phyloP scores from a whole-genome alignment of 2,329 filamentous ascomycete species.

The Biscogniauxia sp. region DNA sequence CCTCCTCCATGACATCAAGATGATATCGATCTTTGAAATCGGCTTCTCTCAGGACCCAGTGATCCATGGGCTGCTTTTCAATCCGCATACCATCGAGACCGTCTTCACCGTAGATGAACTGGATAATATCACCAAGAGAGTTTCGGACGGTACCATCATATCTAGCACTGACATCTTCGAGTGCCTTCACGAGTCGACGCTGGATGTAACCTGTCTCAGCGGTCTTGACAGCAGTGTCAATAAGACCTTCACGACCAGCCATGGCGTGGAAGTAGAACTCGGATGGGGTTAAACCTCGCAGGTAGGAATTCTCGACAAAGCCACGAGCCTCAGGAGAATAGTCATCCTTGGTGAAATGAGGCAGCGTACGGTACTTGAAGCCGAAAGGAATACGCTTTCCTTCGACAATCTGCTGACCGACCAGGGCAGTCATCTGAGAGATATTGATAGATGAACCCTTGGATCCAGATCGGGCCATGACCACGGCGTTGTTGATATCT shows the following conservation, averaged over 20 bases:
- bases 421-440: slow-evolving; percentile 97
- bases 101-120: slow-evolving; percentile 97
- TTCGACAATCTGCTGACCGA: slow-evolving; percentile 97
- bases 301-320: slow-evolving; percentile 98
- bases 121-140: slow-evolving; percentile 91
- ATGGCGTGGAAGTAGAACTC: slow-evolving; percentile 99
- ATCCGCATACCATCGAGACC: slow-evolving; percentile 91
- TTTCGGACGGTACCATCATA: slow-evolving; percentile 98
- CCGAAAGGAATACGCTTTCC: slow-evolving; percentile 98
- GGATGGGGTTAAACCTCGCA: slow-evolving; percentile 88
- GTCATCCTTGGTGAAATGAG: slow-evolving; percentile 98
- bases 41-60: slow-evolving; percentile 74
- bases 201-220: slow-evolving; percentile 99
- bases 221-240: slow-evolving; percentile 98
- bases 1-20: slow-evolving; percentile 77
- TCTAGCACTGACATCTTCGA: slow-evolving; percentile 96
- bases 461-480: slow-evolving; percentile 94
- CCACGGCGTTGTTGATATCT: slow-evolving; percentile 92
- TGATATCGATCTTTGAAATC: slow-evolving; percentile 80
- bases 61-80: slow-evolving; percentile 87
- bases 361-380: slow-evolving; percentile 95
- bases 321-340: slow-evolving; percentile 96
- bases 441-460: slow-evolving; percentile 99
- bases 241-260: slow-evolving; percentile 99
- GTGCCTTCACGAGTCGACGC: slow-evolving; percentile 93